phyloP scores from a whole-genome alignment of 2,329 filamentous ascomycete genomes.

The Talaromyces sp. region DNA sequence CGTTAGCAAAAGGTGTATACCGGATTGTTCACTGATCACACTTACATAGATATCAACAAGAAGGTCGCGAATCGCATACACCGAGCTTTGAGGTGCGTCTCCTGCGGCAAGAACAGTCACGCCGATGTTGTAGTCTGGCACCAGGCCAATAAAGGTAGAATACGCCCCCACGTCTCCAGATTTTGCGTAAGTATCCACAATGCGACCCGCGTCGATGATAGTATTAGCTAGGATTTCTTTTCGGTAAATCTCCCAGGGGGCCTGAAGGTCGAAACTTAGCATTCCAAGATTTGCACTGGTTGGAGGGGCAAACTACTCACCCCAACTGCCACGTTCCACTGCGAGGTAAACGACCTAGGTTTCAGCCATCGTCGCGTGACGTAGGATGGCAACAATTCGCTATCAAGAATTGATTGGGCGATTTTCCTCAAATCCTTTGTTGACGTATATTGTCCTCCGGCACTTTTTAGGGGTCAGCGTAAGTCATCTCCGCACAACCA shows the following conservation, averaged over 20 bases:
- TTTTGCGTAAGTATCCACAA: conserved; percentile 2
- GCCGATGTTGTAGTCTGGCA: not conserved
- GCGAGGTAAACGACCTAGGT: conserved; percentile 1
- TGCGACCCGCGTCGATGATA: not conserved
- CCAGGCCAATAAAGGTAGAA: conserved; percentile 1
- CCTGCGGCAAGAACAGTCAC: not conserved
- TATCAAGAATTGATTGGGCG: not conserved
- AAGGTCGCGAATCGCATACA: not conserved
- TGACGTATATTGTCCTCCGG: conserved; percentile 3
- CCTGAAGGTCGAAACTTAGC: not conserved
- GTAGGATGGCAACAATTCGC: not conserved
- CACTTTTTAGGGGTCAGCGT: not conserved
- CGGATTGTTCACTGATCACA: not conserved
- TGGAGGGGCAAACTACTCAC: not conserved
- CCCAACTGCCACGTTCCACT: not conserved
- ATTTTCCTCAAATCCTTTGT: not conserved
- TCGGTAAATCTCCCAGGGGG: conserved; percentile 2
- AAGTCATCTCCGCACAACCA: not conserved
- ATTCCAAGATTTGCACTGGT: not conserved
- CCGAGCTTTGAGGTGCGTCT: not conserved
- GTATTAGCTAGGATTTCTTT: not conserved
- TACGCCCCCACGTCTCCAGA: not conserved
- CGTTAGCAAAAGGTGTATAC: not conserved
- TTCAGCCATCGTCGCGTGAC: conserved; percentile 3
- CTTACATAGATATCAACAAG: conserved; percentile 4